Evolutionary conservation across 2,329 filamentous ascomycete species (phyloP), one percentile per base, ranked within the genome.

Genomic region (Exophiala lecanii-corni): DNA sequence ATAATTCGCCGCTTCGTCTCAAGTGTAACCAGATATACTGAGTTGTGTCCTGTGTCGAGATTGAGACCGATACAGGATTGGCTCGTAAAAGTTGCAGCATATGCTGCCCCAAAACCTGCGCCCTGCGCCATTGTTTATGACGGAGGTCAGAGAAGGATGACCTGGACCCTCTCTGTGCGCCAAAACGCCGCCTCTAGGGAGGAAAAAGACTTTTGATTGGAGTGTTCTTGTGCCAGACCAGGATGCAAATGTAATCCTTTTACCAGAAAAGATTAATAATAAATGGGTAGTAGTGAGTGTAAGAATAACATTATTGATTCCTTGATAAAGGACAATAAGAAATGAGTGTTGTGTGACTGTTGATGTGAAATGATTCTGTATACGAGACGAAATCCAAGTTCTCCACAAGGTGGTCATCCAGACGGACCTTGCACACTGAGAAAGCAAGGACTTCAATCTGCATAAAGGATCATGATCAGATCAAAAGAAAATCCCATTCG

Each of bases 401-500:
- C 42, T 43, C 47, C 39, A 40, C 36, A 35, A 35, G 4, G 26
- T 16, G 36, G 30, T 43, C 41, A 36, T 49, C 45, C 26, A 50
- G 41, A 43, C 35, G 35, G 21, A n/a, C n/a, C 19, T 10, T 16
- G 13, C 30, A n/a, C 36, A 45, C 31, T 44, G 41, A 50, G 44
- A 46, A 44, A 17, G 13, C 20, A 25, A 13, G 17, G 36, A 16
- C 17, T 17, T n/a, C 30, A 19, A 35, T 17, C n/a, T 12, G 37
- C n/a, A 19, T 15, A 30, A 43, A 12, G 26, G 12, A 13, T n/a
- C n/a, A n/a, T n/a, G 21, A 25, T 45, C 30, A 54, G 68, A 96
- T 89, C 65, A 96, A 78, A 65, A 96, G 75, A 70, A 88, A 92
- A 64, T 94, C 87, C 89, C 88, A 95, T 57, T 81, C 81, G 71